A percentile compares a stretch with the other conserved stretches of the same genome.
Evolutionary conservation across 2,329 filamentous ascomycete genomes (phyloP).

Genomic region (Thermothelomyces thermophilus): DNA sequence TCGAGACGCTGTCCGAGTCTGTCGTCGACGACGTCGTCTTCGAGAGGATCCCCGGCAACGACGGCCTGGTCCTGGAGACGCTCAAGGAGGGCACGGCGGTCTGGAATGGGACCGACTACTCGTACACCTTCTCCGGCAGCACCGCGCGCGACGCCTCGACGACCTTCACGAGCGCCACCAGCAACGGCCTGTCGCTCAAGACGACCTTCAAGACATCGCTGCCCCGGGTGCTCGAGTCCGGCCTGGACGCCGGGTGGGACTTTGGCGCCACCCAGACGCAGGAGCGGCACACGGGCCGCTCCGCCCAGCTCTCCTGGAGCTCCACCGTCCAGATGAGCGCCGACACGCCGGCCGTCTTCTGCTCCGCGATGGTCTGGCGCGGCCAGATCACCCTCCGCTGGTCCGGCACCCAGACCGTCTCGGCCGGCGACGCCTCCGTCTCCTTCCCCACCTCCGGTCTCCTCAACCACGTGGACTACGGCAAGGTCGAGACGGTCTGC

Average conservation of each 20-base stretch:
- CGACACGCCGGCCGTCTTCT: background rate
- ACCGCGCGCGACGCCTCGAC: background rate
- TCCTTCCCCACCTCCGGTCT: background rate
- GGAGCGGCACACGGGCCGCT: background rate
- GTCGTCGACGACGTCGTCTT: slow-evolving; percentile 5
- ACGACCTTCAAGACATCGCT: background rate
- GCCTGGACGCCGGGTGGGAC: background rate
- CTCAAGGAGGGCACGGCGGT: slow-evolving; percentile 5
- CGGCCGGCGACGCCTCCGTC: background rate
- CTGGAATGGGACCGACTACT: slow-evolving; percentile 6
- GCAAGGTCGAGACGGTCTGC: slow-evolving; percentile 8
- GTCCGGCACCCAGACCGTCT: slow-evolving; percentile 4
- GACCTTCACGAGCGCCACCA: background rate
- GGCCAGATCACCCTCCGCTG: slow-evolving; percentile 1
- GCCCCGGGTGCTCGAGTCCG: background rate
- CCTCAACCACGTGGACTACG: background rate
- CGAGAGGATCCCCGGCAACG: background rate
- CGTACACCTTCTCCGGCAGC: slow-evolving; percentile 4
- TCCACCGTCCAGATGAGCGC: background rate
- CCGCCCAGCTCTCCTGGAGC: background rate
- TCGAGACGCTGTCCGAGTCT: background rate
- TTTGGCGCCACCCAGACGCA: background rate
- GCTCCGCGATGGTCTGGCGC: slow-evolving; percentile 6
- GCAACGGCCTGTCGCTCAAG: background rate
- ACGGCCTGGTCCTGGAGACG: slow-evolving; percentile 1